Base-by-base conservation (phyloP, 2,329 filamentous ascomycete species). In the Aureobasidium zeae region DNA sequence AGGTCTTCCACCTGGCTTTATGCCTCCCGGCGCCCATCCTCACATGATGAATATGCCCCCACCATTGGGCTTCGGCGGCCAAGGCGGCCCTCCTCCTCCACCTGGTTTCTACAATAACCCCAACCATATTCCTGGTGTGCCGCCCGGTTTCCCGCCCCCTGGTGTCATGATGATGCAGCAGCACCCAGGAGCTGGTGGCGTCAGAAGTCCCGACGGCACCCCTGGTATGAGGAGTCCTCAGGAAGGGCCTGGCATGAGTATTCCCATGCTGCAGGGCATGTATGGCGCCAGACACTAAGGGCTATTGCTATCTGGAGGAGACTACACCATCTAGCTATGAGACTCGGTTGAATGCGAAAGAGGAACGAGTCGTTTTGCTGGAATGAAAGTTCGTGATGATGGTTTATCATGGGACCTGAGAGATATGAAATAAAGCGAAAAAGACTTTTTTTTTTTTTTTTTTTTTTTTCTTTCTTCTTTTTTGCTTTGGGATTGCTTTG, bases 81-180 rank as follows among this genome's bases (percentile, higher is more conserved):
- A 39, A 11, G 43, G 43, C 8, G n/a, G n/a, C n/a, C n/a, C n/a
- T n/a, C 43, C 43, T 12, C 43, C 43, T 11, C 43, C 33, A 9
- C 43, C 43, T 32, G 43, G 43, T 28, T 45, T 45, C 34, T 45
- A 38, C 16, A 35, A 44, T 26, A 37, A 37, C 24, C 31, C 38
- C 5, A 33, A 41, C 13, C 37, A 38, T 15, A 31, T 36, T 7
- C 36, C 37, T 9, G 45, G 45, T 10, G 24, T 45, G 3, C 43
- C 43, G 9, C 39, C 39, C 4, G 39, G 39, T 11, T 43, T 43
- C 16, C 29, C 29, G 13, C 39, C 39, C 16, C 44, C 29, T 12
- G 34, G 28, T n/a, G 30, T 34, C 17, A 42, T 41, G 35, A 47
- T 41, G 45, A 47, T 39, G 25, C 37, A 31, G 5, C n/a, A n/a